phyloP scores from a whole-genome alignment of 208 protist genomes.

The Acanthamoeba rhysodes region DNA sequence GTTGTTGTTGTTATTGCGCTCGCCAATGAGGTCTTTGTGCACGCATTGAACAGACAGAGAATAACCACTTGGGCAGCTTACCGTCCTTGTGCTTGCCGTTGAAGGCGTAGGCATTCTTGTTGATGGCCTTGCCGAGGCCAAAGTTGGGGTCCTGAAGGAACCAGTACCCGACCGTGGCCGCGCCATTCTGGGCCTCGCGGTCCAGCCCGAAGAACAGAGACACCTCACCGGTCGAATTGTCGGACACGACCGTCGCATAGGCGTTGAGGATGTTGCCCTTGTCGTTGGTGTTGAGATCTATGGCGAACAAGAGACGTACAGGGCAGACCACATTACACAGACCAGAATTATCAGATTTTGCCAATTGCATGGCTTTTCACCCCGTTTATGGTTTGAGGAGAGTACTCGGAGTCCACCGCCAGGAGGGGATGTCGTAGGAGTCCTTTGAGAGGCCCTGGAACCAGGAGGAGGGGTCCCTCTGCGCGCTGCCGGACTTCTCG shows the following conservation, averaged over 20 bases:
- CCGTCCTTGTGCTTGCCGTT: slow-evolving; percentile 17
- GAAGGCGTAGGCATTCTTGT: slow-evolving; percentile 2
- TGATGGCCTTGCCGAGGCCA: not conserved
- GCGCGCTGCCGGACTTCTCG: not conserved
- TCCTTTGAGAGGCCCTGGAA: slow-evolving; percentile 5
- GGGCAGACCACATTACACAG: not conserved
- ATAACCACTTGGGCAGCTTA: not conserved
- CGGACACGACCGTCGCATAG: slow-evolving; percentile 7
- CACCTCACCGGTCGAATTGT: not conserved
- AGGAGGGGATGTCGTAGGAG: not conserved
- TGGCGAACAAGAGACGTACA: too few relatives aligned
- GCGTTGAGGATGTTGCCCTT: slow-evolving; percentile 44
- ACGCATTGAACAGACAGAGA: too few relatives aligned
- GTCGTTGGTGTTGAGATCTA: slow-evolving; percentile 20
- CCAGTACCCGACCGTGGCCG: slow-evolving; percentile 2
- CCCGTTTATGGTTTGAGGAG: too few relatives aligned
- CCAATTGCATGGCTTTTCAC: too few relatives aligned
- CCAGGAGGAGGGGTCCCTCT: slow-evolving; percentile 16
- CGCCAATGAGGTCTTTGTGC: too few relatives aligned
- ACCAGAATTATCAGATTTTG: not conserved
- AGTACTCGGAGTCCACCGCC: not conserved
- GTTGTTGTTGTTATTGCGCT: too few relatives aligned
- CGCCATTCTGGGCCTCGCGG: not conserved
- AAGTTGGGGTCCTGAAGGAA: slow-evolving; percentile 24
- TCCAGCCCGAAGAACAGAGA: not conserved